Evolutionary conservation across 495 filamentous ascomycete species (phyloP).

Genomic region (Penicillium goetzii): DNA sequence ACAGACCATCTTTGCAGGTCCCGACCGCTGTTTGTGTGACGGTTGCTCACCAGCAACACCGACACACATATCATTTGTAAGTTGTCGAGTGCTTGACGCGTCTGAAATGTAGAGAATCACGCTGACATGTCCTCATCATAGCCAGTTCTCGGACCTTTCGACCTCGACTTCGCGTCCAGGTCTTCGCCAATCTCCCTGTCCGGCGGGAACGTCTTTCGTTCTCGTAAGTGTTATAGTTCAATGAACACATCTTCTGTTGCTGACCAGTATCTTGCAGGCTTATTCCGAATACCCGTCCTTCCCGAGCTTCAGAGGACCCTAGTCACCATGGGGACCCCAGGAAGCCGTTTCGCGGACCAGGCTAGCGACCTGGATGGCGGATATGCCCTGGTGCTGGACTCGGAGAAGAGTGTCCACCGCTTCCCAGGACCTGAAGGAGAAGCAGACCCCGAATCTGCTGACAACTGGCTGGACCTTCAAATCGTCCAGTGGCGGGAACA

Average conservation of each 20-base stretch:
- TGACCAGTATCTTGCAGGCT: not conserved
- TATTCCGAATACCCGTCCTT: not conserved
- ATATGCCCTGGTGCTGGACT: not conserved
- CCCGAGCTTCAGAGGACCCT: not conserved
- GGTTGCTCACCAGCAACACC: not conserved
- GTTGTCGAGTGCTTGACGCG: not conserved
- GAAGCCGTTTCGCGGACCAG: not conserved
- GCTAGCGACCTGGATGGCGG: not conserved
- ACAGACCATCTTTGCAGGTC: not conserved
- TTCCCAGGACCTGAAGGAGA: not conserved
- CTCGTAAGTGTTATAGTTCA: not conserved
- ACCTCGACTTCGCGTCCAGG: not conserved
- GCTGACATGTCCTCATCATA: not conserved
- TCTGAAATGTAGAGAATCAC: not conserved
- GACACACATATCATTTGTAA: not conserved
- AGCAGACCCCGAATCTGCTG: not conserved
- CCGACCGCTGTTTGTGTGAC: not conserved
- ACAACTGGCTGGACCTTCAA: not conserved
- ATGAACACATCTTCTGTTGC: not conserved
- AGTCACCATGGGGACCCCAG: not conserved
- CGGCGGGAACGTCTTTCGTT: not conserved
- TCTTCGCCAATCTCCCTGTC: not conserved
- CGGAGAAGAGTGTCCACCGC: not conserved
- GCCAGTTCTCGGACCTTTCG: not conserved
- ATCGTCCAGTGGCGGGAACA: constrained; percentile 6